A percentile compares a stretch with the other conserved stretches of the same genome.
Evolutionary conservation across 2,329 filamentous ascomycete genomes (phyloP).

Genomic region (Phyllosticta ampelicida): DNA sequence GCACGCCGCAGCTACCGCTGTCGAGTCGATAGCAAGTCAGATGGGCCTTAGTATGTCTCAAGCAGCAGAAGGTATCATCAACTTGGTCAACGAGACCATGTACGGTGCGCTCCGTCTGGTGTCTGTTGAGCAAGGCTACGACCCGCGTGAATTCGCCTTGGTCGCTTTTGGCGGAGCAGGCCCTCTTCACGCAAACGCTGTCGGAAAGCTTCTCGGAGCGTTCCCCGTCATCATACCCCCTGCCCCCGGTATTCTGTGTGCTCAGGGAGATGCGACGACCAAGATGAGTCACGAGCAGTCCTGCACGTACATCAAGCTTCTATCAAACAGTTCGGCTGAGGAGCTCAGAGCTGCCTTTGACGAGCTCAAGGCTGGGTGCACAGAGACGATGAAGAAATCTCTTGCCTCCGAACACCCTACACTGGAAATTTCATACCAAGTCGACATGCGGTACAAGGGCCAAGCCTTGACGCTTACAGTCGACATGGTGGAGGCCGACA

Average conservation of each 20-base stretch:
- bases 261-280: conserved; percentile 40
- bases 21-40: conserved; percentile 34
- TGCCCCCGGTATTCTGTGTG: conserved; percentile 40
- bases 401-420: conserved; percentile 21
- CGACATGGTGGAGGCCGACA: conserved; percentile 9
- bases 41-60: conserved; percentile 35
- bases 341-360: conserved; percentile 26
- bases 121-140: conserved; percentile 42
- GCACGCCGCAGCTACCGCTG: conserved; percentile 30
- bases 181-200: conserved; percentile 40
- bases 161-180: conserved; percentile 43
- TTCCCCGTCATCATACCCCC: conserved; percentile 45
- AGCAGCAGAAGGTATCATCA: conserved; percentile 39
- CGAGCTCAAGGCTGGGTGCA: conserved; percentile 28
- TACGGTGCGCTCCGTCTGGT: conserved; percentile 41
- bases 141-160: conserved; percentile 40
- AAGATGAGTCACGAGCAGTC: conserved; percentile 39
- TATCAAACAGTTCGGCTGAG: conserved; percentile 25
- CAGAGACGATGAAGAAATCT: conserved; percentile 29
- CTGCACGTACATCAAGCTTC: conserved; percentile 34
- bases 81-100: conserved; percentile 42
- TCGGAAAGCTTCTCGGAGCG: conserved; percentile 39
- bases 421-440: conserved; percentile 30
- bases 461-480: conserved; percentile 33
- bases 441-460: conserved; percentile 39